Percentiles rank a stretch among this genome's conserved stretches.
Conservation (phyloP, 2,329 filamentous ascomycete species). For the Cercospora brassicicola region DNA sequence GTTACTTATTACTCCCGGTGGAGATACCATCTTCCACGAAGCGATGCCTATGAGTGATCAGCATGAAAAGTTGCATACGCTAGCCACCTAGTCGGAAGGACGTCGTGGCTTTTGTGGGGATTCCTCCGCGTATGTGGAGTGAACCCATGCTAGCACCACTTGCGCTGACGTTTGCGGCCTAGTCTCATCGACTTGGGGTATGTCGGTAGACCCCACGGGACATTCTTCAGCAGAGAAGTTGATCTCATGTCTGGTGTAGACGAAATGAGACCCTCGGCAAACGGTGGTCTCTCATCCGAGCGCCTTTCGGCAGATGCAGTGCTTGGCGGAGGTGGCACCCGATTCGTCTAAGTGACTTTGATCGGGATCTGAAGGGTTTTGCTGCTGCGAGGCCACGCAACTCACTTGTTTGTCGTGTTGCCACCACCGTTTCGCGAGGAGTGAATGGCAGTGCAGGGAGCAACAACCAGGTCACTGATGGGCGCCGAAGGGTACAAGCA, state of each 20-base stretch:
- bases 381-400: not conserved
- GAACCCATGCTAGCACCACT: not conserved
- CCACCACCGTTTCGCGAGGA: not conserved
- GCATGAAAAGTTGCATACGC: not conserved
- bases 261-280: not conserved
- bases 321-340: not conserved
- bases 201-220: not conserved
- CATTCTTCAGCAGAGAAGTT: not conserved
- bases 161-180: not conserved
- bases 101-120: not conserved
- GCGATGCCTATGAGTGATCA: not conserved
- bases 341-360: not conserved
- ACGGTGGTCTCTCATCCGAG: not conserved
- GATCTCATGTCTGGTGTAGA: not conserved
- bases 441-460: not conserved
- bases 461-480: not conserved
- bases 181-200: not conserved
- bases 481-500: not conserved
- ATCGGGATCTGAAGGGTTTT: not conserved
- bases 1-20: slow-evolving; percentile 4
- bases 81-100: not conserved
- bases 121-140: not conserved
- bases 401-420: not conserved
- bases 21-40: slow-evolving; percentile 4
- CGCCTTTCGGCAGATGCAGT: not conserved